A percentile compares a stretch with the other conserved stretches of the same genome.
phyloP scores from a whole-genome alignment of 352 stramenopile genomes.

The Globisporangium recalcitrans region DNA sequence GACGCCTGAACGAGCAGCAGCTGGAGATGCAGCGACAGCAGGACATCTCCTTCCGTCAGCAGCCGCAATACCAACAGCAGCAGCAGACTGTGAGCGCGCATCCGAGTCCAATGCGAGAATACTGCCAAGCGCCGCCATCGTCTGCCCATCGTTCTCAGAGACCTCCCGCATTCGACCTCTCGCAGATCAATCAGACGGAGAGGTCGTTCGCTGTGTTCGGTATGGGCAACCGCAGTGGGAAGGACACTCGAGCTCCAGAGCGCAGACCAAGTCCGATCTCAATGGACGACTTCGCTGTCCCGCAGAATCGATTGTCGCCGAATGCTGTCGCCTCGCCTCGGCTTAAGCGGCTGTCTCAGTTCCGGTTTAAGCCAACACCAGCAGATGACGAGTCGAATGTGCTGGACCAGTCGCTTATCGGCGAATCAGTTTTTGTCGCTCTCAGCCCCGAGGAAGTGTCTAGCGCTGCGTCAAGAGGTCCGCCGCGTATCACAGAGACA shows the following conservation, averaged over 20 bases:
- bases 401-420: slow-evolving; percentile 55
- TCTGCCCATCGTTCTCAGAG: slow-evolving; percentile 8
- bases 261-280: slow-evolving; percentile 47
- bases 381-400: slow-evolving; percentile 22
- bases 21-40: slow-evolving; percentile 28
- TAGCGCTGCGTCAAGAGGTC: slow-evolving; percentile 1
- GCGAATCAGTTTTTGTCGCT: slow-evolving; percentile 69
- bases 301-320: slow-evolving; percentile 21
- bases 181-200: slow-evolving; percentile 17
- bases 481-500: slow-evolving; percentile 30
- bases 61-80: slow-evolving; percentile 18
- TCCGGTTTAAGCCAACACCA: slow-evolving; percentile 14
- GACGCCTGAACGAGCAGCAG: slow-evolving; percentile 51
- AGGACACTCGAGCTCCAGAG: slow-evolving; percentile 16
- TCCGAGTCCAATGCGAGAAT: slow-evolving; percentile 1
- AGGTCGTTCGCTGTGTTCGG: slow-evolving; percentile 13
- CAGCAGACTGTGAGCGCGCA: background rate
- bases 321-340: slow-evolving; percentile 33
- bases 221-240: slow-evolving; percentile 2
- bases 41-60: slow-evolving; percentile 1
- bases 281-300: slow-evolving; percentile 55
- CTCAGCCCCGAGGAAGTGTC: slow-evolving; percentile 21
- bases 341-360: slow-evolving; percentile 36
- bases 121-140: background rate
- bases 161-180: slow-evolving; percentile 13